Evolutionary conservation across 139 green algal species (phyloP), one percentile per base, ranked within the genome.

Genomic region (Micractinium conductrix): DNA sequence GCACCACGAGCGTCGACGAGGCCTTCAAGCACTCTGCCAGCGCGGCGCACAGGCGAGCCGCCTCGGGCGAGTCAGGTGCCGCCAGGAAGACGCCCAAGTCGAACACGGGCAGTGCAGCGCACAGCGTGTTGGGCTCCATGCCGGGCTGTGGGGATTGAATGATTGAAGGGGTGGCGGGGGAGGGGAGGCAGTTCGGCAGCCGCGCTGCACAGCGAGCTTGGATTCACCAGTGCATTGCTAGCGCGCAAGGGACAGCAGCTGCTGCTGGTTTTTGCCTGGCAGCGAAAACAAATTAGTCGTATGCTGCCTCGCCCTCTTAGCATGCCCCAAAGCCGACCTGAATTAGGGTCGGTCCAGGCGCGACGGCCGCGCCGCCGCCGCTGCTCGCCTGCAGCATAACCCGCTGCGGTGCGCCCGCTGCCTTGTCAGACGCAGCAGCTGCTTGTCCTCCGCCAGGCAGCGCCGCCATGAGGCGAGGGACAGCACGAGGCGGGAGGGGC

Each of bases 1-100:
- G 89, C 16, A 98, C 90, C 69, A 95, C 78, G 28, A 95, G 79
- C 58, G 88, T 91, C 0, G 91, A 91, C 0, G 87, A 92, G 5
- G 87, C 24, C 21, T 73, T 50, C 38, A 96, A 68, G 68, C 88
- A 93, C 1, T 68, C 6, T 1, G 93, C 89, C 26, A 96, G 40
- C 1, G 80, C 76, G n/a, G 58, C 33, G 69, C 87, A 93, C 21
- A 93, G 78, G 24, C 60, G 43, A 33, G 69, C 37, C 28, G 88
- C 45, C n/a, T 87, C 58, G 67, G 78, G 78, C 26, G 62, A 2
- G 44, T 70, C 44, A 0, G n/a, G 24, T 14, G 48, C 73, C 1
- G 17, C 28, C 0, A 93, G 84, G 53, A 85, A 91, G n/a, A 40
- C 12, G 6, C 43, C 33, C 33, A 93, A 63, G 76, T 90, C 76